Percentiles rank a stretch among this genome's conserved stretches.
These are phyloP conservation scores for Silene coronaria DNA, from an alignment of 179 eudicot genomes.

Conservation along the genomic window DNA sequence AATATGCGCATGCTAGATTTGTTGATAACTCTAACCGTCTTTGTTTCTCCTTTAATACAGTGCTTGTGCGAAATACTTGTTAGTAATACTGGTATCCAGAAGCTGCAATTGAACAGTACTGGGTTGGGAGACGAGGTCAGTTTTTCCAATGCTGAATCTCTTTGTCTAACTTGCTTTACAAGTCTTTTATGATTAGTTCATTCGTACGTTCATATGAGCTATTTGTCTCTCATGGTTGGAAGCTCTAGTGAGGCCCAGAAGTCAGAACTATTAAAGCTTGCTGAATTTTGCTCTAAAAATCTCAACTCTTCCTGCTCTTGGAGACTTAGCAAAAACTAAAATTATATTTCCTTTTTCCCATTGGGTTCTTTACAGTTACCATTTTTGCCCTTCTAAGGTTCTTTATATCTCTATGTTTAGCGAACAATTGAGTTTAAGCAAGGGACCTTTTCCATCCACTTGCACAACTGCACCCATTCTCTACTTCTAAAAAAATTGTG, in stretches of 20 bases:
- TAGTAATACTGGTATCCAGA: slow-evolving; percentile 67
- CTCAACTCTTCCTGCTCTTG: not conserved
- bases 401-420: too few species aligned
- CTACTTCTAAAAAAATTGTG: too few species aligned
- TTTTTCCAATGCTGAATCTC: not conserved
- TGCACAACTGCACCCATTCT: too few species aligned
- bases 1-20: not conserved
- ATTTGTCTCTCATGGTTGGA: not conserved
- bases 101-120: slow-evolving; percentile 75
- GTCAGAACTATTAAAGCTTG: not conserved
- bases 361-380: too few species aligned
- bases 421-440: too few species aligned
- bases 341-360: not conserved
- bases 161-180: not conserved
- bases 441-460: too few species aligned
- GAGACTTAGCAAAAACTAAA: slow-evolving; percentile 5
- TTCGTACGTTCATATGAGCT: not conserved
- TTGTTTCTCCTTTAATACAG: slow-evolving; percentile 32
- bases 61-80: slow-evolving; percentile 57
- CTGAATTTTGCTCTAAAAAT: not conserved
- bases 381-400: too few species aligned
- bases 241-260: not conserved
- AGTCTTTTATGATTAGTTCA: not conserved
- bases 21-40: not conserved
- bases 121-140: slow-evolving; percentile 90